Conservation (phyloP, 345 rosid species). For the Passiflora organensis region DNA sequence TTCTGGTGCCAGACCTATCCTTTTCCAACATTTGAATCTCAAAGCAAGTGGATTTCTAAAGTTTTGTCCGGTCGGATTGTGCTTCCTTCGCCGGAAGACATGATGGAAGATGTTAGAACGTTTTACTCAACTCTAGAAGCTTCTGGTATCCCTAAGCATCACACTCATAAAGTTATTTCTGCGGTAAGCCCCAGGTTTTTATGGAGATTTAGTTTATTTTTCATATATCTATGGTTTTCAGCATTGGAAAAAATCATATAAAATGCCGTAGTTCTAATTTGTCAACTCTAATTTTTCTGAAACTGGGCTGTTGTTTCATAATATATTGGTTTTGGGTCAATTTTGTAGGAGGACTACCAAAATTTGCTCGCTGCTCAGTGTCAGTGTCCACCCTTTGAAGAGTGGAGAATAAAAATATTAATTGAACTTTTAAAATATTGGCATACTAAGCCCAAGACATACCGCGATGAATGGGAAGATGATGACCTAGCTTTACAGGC, state of each 20-base stretch:
- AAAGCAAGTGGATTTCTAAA: conserved; percentile 26
- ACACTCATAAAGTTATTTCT: conserved; percentile 3
- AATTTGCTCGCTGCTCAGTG: conserved; percentile 54
- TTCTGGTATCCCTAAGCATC: conserved; percentile 15
- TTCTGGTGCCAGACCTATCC: not conserved
- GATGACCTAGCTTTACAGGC: conserved; percentile 45
- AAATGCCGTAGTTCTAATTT: too few species aligned
- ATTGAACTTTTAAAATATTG: not conserved
- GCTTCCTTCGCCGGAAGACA: conserved; percentile 15
- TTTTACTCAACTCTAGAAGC: conserved; percentile 11
- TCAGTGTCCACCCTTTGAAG: conserved; percentile 31
- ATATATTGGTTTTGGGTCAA: not conserved
- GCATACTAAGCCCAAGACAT: conserved; percentile 28
- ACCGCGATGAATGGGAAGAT: conserved; percentile 64
- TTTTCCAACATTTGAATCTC: conserved; percentile 9
- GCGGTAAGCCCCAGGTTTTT: conserved; percentile 5
- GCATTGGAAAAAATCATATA: too few species aligned
- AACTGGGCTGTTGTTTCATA: not conserved
- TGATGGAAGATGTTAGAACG: conserved; percentile 17
- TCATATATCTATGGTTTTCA: not conserved
- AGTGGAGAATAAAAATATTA: conserved; percentile 56
- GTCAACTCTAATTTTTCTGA: too few species aligned
- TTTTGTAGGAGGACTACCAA: conserved; percentile 46
- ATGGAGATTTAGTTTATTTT: not conserved
- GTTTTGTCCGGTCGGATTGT: conserved; percentile 16